phyloP scores from a whole-genome alignment of 768 basidiomycete genomes.

The Boletellus ananiceps region DNA sequence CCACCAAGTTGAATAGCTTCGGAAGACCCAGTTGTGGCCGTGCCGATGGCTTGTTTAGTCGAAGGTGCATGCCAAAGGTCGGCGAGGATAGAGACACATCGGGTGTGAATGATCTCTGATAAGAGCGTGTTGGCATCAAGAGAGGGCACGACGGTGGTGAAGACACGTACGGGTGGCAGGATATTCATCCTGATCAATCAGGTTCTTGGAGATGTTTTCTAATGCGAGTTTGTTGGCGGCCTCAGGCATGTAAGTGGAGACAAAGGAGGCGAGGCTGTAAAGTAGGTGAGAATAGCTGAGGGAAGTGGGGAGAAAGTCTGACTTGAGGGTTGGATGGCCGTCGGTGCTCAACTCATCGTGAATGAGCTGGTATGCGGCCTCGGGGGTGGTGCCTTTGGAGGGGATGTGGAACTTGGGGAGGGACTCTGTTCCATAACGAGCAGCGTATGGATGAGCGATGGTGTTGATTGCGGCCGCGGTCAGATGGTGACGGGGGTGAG shows the following conservation, averaged over 20 bases:
- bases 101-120: conserved; percentile 41
- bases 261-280: conserved; percentile 54
- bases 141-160: no score
- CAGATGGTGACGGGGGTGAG: conserved; percentile 31
- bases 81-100: conserved; percentile 53
- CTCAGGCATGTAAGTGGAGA: conserved; percentile 60
- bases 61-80: conserved; percentile 65
- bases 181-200: conserved; percentile 70
- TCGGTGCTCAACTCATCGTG: conserved; percentile 62
- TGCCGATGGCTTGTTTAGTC: conserved; percentile 52
- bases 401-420: conserved; percentile 69
- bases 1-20: conserved; percentile 74
- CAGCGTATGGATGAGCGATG: conserved; percentile 48
- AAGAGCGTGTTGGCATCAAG: neutral
- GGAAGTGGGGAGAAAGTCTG: neutral
- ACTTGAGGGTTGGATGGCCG: conserved; percentile 52
- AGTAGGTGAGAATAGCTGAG: conserved; percentile 1
- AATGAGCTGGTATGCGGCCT: conserved; percentile 50
- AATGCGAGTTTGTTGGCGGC: conserved; percentile 51
- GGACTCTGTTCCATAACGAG: conserved; percentile 60
- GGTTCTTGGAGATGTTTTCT: conserved; percentile 64
- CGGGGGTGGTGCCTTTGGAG: conserved; percentile 52
- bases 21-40: conserved; percentile 66
- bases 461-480: conserved; percentile 32
- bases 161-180: conserved; percentile 45